Conservation (phyloP, 768 basidiomycete species). For the Leccinum truebloodii region DNA sequence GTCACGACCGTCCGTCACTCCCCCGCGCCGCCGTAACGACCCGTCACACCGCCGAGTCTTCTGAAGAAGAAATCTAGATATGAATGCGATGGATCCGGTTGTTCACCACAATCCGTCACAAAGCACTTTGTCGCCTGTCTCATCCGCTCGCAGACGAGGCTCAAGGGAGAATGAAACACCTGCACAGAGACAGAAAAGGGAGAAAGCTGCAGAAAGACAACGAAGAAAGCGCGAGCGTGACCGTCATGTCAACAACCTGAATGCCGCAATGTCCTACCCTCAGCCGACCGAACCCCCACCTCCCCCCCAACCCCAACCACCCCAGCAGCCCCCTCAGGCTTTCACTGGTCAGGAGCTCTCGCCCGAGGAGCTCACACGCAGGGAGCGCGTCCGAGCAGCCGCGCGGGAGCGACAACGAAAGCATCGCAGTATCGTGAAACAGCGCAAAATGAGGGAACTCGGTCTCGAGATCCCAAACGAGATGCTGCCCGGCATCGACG, state of each 20-base stretch:
- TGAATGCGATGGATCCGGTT: constrained; percentile 38
- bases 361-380: constrained; percentile 64
- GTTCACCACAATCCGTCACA: constrained; percentile 35
- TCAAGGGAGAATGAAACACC: constrained; percentile 74
- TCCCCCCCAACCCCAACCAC: constrained; percentile 34
- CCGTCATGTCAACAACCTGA: constrained; percentile 42
- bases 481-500: constrained; percentile 62
- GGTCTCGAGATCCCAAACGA: constrained; percentile 82
- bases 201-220: constrained; percentile 86
- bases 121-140: constrained; percentile 32
- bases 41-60: constrained; percentile 31
- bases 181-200: constrained; percentile 72
- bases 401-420: constrained; percentile 83
- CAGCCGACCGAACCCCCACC: constrained; percentile 35
- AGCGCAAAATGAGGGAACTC: constrained; percentile 79
- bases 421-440: constrained; percentile 76
- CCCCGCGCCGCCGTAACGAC: constrained; percentile 36
- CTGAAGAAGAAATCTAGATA: constrained; percentile 17
- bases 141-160: constrained; percentile 48
- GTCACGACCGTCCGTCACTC: constrained; percentile 38
- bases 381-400: constrained; percentile 72
- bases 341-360: constrained; percentile 43
- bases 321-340: constrained; percentile 25
- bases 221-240: constrained; percentile 79
- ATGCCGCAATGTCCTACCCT: constrained; percentile 45